phyloP scores from a whole-genome alignment of 1,139 yeast species.

The Hyphopichia wangnamkhiaoensis region DNA sequence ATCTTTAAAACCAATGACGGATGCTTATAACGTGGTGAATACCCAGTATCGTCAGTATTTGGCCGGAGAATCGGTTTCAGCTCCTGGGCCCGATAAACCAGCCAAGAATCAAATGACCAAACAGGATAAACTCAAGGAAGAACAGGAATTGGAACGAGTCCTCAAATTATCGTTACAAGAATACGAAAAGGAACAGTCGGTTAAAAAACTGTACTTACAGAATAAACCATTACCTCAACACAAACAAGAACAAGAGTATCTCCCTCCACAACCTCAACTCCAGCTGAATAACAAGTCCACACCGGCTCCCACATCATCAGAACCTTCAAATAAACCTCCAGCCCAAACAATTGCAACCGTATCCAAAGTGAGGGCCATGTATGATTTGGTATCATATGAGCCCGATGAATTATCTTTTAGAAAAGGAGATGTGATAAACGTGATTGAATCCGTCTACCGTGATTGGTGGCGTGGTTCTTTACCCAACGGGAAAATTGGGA shows the following conservation, averaged over 20 bases:
- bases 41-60: slow-evolving; percentile 47
- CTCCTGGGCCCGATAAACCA: slow-evolving; percentile 56
- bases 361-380: slow-evolving; percentile 78
- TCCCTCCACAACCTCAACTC: slow-evolving; percentile 4
- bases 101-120: slow-evolving; percentile 54
- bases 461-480: slow-evolving; percentile 97
- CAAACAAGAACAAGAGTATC: slow-evolving; percentile 1
- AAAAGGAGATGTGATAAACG: slow-evolving; percentile 78
- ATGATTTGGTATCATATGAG: slow-evolving; percentile 73
- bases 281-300: background rate
- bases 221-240: slow-evolving; percentile 34
- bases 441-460: slow-evolving; percentile 81
- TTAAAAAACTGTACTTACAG: slow-evolving; percentile 28
- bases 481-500: slow-evolving; percentile 72
- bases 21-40: slow-evolving; percentile 52
- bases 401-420: slow-evolving; percentile 71
- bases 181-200: slow-evolving; percentile 42
- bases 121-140: slow-evolving; percentile 60
- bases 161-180: slow-evolving; percentile 78
- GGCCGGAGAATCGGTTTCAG: slow-evolving; percentile 13
- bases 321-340: slow-evolving; percentile 4
- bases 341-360: slow-evolving; percentile 49
- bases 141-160: slow-evolving; percentile 77
- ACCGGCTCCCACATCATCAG: background rate
- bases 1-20: slow-evolving; percentile 68